A percentile compares a stretch with the other conserved stretches of the same genome.
Conservation (phyloP, 2,329 filamentous ascomycete species). For the Microdochium trichocladiopsis region DNA sequence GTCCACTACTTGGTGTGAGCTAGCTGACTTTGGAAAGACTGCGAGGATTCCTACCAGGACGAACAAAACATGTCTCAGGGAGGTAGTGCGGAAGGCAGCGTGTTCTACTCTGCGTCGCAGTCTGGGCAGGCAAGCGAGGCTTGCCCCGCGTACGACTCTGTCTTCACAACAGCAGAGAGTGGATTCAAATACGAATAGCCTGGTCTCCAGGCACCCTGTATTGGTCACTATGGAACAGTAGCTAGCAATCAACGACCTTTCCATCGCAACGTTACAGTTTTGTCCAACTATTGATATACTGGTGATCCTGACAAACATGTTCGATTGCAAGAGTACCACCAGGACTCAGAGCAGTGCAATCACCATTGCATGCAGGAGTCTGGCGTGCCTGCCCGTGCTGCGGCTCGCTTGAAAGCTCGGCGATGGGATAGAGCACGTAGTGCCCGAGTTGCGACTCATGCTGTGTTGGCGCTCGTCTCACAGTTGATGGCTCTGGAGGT, state of each 20-base stretch:
- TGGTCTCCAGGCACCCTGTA: not conserved
- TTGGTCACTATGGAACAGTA: not conserved
- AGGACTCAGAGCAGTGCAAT: not conserved
- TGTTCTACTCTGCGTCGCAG: not conserved
- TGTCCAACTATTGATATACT: not conserved
- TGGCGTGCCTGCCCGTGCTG: not conserved
- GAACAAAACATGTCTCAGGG: not conserved
- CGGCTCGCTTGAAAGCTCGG: not conserved
- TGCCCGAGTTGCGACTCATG: not conserved
- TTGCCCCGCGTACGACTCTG: not conserved
- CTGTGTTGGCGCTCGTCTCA: not conserved
- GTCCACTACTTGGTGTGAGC: not conserved
- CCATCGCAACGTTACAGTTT: not conserved
- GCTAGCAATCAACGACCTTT: not conserved
- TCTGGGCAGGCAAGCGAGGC: not conserved
- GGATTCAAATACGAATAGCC: no score
- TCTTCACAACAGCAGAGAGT: not conserved
- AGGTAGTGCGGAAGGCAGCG: not conserved
- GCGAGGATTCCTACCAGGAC: not conserved
- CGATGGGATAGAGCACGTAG: not conserved
- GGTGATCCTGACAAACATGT: not conserved
- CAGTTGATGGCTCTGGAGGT: no score
- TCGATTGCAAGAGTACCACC: not conserved
- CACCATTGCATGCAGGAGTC: not conserved
- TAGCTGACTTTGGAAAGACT: not conserved